phyloP scores from a whole-genome alignment of 1,284 basidiomycete genomes.

The Heterobasidion irregulare region DNA sequence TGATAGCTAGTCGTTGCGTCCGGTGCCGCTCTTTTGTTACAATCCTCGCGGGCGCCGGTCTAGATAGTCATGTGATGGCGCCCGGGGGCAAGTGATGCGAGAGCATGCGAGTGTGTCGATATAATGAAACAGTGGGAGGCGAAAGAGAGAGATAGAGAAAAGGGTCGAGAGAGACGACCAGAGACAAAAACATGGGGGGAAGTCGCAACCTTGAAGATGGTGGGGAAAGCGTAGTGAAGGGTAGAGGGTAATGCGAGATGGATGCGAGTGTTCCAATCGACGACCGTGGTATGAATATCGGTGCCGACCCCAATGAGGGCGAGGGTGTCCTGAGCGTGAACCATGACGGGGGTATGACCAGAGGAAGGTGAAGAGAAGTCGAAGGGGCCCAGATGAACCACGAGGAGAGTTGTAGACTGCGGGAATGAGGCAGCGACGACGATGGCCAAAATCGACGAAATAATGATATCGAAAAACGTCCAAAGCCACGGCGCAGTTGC shows the following conservation, averaged over 20 bases:
- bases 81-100: conserved; percentile 17
- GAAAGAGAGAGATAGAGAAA: not conserved
- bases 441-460: conserved; percentile 30
- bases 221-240: conserved; percentile 1
- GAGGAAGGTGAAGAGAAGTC: conserved; percentile 9
- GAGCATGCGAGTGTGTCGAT: conserved; percentile 24
- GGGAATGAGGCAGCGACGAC: conserved; percentile 18
- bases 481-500: conserved; percentile 12
- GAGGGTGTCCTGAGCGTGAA: conserved; percentile 34
- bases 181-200: not conserved
- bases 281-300: conserved; percentile 42
- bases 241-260: not conserved
- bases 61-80: conserved; percentile 11
- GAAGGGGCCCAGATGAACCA: conserved; percentile 18
- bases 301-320: conserved; percentile 19
- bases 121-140: conserved; percentile 11
- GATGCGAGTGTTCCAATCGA: conserved; percentile 15
- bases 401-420: conserved; percentile 11
- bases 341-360: conserved; percentile 21
- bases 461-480: conserved; percentile 32
- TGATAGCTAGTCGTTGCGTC: conserved; percentile 21
- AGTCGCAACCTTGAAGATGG: not conserved
- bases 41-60: conserved; percentile 18
- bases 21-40: conserved; percentile 23
- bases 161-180: not conserved